phyloP scores from a whole-genome alignment of 306 rosid species.

The Luffa aegyptiaca region DNA sequence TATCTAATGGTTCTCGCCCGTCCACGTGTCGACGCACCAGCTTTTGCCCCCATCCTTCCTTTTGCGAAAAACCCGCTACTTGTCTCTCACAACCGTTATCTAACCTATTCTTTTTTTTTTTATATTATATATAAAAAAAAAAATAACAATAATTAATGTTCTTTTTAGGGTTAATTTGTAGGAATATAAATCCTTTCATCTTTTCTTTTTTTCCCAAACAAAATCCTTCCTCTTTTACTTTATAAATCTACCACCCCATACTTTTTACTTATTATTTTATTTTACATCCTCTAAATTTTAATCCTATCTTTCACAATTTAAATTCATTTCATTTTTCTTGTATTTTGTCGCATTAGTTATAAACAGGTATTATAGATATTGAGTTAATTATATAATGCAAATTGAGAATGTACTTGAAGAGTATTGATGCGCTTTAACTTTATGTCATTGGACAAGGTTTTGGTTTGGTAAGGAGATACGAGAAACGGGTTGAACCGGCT shows the following conservation, averaged over 20 bases:
- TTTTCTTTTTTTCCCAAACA: neutral
- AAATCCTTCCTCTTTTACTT: neutral
- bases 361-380: too few relatives aligned
- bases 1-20: neutral
- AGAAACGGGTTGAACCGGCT: neutral
- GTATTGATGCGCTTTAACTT: neutral
- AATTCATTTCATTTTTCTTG: neutral
- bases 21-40: slow-evolving; percentile 12
- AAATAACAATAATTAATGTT: neutral
- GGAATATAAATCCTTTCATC: neutral
- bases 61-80: slow-evolving; percentile 96
- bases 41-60: slow-evolving; percentile 32
- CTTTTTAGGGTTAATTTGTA: neutral
- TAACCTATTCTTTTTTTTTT: neutral
- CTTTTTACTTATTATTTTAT: neutral
- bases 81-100: slow-evolving; percentile 30
- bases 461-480: neutral
- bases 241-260: neutral
- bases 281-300: neutral
- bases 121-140: neutral
- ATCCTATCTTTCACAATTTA: neutral
- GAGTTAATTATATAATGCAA: neutral
- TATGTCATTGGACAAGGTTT: neutral
- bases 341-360: too few relatives aligned
- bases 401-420: neutral